phyloP scores from a whole-genome alignment of 139 green algal genomes.

The Desmodesmus armatus region DNA sequence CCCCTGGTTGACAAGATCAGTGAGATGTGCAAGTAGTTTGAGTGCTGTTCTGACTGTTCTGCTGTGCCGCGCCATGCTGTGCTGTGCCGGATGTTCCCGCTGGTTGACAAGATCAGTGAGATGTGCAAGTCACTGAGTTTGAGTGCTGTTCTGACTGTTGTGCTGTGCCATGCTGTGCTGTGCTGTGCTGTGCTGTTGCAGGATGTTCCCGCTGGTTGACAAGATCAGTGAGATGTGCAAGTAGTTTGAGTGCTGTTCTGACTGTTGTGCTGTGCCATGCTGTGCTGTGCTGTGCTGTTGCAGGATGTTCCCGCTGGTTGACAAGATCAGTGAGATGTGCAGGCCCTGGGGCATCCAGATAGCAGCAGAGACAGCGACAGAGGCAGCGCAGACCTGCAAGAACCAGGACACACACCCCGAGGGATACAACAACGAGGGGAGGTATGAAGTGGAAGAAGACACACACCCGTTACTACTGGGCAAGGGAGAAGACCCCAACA shows the following conservation, averaged over 20 bases:
- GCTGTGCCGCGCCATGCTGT: neutral
- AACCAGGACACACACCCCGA: constrained; percentile 14
- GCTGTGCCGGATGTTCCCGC: constrained; percentile 7
- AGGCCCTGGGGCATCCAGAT: neutral
- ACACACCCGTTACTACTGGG: neutral
- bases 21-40: neutral
- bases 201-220: neutral
- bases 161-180: neutral
- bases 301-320: constrained; percentile 11
- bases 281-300: constrained; percentile 4
- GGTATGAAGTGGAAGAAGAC: neutral
- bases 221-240: neutral
- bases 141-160: too few species aligned
- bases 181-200: neutral
- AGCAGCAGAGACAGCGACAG: constrained; percentile 1
- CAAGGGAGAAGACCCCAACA: neutral
- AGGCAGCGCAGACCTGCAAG: neutral
- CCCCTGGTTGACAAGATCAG: neutral
- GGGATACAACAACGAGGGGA: neutral
- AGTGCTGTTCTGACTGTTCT: neutral
- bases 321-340: constrained; percentile 10
- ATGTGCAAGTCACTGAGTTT: neutral
- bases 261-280: neutral
- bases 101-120: constrained; percentile 7
- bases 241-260: neutral